Evolutionary conservation across 106 monocot species (phyloP).

Genomic region (Platanthera guangdongensis): DNA sequence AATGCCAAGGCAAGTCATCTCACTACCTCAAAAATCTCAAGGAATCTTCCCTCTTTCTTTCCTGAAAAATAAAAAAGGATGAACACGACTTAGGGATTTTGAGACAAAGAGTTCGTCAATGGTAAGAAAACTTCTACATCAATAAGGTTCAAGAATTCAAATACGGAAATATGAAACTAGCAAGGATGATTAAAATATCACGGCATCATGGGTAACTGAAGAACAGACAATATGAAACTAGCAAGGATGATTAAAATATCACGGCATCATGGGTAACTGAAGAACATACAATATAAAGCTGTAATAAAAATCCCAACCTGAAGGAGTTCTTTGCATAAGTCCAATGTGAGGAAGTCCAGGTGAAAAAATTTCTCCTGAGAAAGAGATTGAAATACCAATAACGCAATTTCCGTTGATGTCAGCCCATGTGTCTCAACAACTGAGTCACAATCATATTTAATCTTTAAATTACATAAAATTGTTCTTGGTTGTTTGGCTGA

Average conservation of each 20-base stretch:
- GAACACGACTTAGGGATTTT: no score
- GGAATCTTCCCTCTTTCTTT: no score
- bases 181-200: neutral
- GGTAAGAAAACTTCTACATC: neutral
- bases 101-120: no score
- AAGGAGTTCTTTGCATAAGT: constrained; percentile 63
- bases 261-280: neutral
- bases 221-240: neutral
- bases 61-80: no score
- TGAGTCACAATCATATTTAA: constrained; percentile 9
- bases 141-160: neutral
- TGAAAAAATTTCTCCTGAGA: constrained; percentile 54
- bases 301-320: constrained; percentile 46
- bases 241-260: neutral
- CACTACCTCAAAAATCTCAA: no score
- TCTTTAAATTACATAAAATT: constrained; percentile 13
- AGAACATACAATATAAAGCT: neutral
- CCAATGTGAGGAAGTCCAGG: constrained; percentile 46
- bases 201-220: neutral
- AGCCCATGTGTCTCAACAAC: constrained; percentile 15
- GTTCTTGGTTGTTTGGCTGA: constrained; percentile 9
- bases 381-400: constrained; percentile 50
- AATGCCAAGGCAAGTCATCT: no score
- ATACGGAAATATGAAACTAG: neutral
- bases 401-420: constrained; percentile 30